These are phyloP conservation scores for Sequoia sempervirens DNA, from an alignment of 75 land plant genomes.

Conservation along the genomic window DNA sequence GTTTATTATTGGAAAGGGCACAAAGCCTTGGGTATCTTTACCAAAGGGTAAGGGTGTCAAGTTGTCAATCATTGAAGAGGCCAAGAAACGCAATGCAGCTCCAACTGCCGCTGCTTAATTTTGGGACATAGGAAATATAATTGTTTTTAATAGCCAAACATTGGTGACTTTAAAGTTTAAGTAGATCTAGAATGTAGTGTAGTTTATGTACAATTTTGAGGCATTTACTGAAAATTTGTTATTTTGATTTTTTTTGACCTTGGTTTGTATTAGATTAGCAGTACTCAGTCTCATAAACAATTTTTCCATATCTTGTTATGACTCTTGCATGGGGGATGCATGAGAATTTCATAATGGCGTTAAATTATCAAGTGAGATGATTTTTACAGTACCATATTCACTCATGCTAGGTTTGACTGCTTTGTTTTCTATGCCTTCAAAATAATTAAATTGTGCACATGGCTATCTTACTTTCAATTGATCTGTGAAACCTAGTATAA, in stretches of 20 bases:
- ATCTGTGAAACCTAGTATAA: neutral
- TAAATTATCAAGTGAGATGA: neutral
- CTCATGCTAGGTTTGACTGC: neutral
- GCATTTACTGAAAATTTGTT: neutral
- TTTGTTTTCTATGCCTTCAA: neutral
- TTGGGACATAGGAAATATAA: neutral
- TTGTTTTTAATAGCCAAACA: neutral
- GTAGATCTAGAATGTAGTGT: neutral
- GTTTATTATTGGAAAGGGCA: slow-evolving; percentile 80
- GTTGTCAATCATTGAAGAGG: slow-evolving; percentile 83
- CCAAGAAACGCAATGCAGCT: slow-evolving; percentile 59
- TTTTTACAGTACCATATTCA: neutral
- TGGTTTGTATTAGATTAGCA: neutral
- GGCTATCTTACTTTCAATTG: neutral
- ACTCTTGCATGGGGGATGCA: neutral
- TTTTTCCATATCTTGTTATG: neutral
- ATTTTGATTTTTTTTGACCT: neutral
- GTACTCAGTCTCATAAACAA: neutral
- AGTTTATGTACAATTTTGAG: neutral
- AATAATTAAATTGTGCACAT: neutral
- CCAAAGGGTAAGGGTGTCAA: slow-evolving; percentile 96
- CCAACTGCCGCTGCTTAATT: slow-evolving; percentile 36
- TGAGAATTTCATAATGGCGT: neutral
- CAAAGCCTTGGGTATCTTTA: slow-evolving; percentile 89
- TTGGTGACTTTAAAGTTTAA: neutral